Evolutionary conservation across 23 red algal species (phyloP).

Genomic region (Gracilaria domingensis): DNA sequence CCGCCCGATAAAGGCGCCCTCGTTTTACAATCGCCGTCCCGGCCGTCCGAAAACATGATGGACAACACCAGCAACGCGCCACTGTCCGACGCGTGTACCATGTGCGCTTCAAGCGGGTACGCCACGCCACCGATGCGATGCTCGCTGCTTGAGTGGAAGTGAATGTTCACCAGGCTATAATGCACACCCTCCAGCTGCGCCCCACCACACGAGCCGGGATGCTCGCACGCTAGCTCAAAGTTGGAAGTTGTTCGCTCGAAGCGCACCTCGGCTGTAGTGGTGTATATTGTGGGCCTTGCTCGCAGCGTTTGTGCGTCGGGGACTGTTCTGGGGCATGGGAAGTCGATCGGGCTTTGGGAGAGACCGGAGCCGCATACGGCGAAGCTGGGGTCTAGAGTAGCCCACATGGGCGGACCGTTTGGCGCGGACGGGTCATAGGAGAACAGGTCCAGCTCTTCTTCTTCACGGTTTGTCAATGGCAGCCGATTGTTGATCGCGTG

Average conservation of each 20-base stretch:
- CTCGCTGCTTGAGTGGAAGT: slow-evolving; percentile 47
- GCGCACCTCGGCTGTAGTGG: background rate
- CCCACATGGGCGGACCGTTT: no score
- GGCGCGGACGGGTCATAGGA: no score
- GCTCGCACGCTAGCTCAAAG: slow-evolving; percentile 6
- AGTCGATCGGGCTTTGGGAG: slow-evolving; percentile 39
- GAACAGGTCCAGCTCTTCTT: no score
- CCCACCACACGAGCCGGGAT: background rate
- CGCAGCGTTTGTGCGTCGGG: no score
- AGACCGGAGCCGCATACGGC: background rate
- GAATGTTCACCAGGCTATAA: slow-evolving; percentile 45
- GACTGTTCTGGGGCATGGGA: background rate
- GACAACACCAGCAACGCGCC: slow-evolving; percentile 33
- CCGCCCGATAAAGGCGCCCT: background rate
- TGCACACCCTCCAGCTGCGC: background rate
- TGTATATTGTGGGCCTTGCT: background rate
- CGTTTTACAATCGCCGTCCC: background rate
- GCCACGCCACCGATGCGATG: slow-evolving; percentile 25
- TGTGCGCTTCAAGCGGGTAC: slow-evolving; percentile 54
- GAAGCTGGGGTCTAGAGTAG: background rate
- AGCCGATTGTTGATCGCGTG: no score
- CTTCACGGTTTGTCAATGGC: no score
- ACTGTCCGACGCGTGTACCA: slow-evolving; percentile 40
- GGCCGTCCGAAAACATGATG: slow-evolving; percentile 28
- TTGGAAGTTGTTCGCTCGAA: background rate